These are phyloP conservation scores for Abrus precatorius DNA, from an alignment of 306 rosid species.

Conservation along the genomic window DNA sequence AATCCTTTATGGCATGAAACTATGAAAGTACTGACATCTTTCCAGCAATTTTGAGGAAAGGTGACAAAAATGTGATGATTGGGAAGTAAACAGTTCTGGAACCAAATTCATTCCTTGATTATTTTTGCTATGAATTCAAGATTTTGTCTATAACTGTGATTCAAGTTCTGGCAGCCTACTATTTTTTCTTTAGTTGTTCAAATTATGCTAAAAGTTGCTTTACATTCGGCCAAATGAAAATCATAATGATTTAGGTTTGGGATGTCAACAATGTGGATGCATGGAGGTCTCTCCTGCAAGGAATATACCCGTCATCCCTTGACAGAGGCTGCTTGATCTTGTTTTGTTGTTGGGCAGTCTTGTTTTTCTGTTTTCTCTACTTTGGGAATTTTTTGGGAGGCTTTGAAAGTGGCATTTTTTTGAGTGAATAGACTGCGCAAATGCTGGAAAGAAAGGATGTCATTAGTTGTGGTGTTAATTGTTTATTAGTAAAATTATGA, in stretches of 20 bases:
- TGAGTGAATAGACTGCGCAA: constrained; percentile 1
- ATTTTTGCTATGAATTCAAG: constrained; percentile 12
- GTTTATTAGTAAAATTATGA: constrained; percentile 27
- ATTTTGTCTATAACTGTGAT: constrained; percentile 16
- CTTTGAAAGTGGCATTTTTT: not conserved
- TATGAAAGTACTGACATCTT: not conserved
- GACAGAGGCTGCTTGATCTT: constrained; percentile 16
- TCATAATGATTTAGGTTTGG: constrained; percentile 8
- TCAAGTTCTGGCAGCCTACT: constrained; percentile 11
- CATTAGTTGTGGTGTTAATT: constrained; percentile 10
- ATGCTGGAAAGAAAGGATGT: not conserved
- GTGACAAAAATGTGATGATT: not conserved
- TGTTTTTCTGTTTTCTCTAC: not conserved
- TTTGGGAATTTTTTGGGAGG: not conserved
- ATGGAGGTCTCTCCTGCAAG: not conserved
- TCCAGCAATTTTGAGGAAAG: constrained; percentile 1
- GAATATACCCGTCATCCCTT: not conserved
- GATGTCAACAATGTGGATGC: not conserved
- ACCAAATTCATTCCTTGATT: constrained; percentile 13
- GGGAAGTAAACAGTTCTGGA: not conserved
- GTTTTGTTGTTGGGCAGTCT: constrained; percentile 19
- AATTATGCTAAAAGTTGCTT: not conserved
- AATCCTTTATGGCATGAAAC: constrained; percentile 24
- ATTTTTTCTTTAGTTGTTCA: constrained; percentile 25
- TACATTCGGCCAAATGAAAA: constrained; percentile 4